These are phyloP conservation scores for Colletotrichum paranaense DNA, from an alignment of 2,329 filamentous ascomycete species.

Conservation along the genomic window DNA sequence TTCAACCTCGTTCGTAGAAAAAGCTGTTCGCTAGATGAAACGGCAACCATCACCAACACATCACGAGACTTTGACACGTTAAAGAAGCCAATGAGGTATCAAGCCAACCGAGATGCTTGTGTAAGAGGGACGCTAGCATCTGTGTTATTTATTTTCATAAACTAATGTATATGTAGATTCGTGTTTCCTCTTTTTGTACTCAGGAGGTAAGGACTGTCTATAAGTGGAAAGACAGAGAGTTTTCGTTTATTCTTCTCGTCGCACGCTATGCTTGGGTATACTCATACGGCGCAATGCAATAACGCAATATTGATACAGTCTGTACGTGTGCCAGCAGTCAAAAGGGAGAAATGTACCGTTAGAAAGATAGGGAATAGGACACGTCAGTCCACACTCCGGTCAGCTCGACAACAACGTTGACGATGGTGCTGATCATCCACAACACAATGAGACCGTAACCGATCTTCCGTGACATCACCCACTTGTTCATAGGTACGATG, in stretches of 20 bases:
- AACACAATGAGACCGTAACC: conserved; percentile 83
- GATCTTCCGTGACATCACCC: conserved; percentile 85
- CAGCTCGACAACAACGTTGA: conserved; percentile 86
- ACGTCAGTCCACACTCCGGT: conserved; percentile 62
- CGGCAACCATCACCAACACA: not conserved
- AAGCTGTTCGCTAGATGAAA: conserved; percentile 6
- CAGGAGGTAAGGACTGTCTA: conserved; percentile 22
- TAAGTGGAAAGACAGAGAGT: not conserved
- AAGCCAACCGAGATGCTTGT: conserved; percentile 4
- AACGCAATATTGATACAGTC: conserved; percentile 10
- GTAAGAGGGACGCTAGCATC: not conserved
- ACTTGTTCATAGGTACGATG: conserved; percentile 85
- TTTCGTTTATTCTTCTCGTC: conserved; percentile 9
- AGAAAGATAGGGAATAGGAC: conserved; percentile 37
- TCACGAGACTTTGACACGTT: too few relatives aligned
- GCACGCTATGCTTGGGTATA: conserved; percentile 29
- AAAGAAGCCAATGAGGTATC: not conserved
- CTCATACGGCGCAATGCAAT: conserved; percentile 18
- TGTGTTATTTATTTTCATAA: conserved; percentile 3
- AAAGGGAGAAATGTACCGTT: not conserved
- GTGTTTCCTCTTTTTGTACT: not conserved
- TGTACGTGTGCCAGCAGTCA: not conserved
- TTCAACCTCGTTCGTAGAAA: not conserved
- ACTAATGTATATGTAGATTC: conserved; percentile 3
- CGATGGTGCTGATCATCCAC: conserved; percentile 83